Evolutionary conservation across 2,329 filamentous ascomycete genomes (phyloP).

Genomic region (Helminthosporium solani): DNA sequence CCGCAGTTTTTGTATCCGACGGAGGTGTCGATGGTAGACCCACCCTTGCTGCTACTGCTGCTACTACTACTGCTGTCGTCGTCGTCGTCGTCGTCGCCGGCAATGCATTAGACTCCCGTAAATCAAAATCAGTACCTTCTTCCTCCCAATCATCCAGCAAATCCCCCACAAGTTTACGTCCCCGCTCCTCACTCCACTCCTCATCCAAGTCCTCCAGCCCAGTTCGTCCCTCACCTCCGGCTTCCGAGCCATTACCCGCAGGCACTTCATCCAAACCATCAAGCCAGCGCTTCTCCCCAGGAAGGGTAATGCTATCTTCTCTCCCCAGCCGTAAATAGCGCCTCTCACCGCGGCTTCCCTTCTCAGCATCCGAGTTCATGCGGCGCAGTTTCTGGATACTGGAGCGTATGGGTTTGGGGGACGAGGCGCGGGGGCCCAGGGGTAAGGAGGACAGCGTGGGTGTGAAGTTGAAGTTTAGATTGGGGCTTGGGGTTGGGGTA

Average conservation of each 20-base stretch:
- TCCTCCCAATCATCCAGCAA: slow-evolving; percentile 26
- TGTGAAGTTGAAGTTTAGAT: slow-evolving; percentile 24
- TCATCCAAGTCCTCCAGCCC: slow-evolving; percentile 11
- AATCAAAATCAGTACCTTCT: slow-evolving; percentile 20
- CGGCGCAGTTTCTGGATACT: slow-evolving; percentile 44
- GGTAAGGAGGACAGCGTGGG: slow-evolving; percentile 22
- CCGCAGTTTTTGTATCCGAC: neutral
- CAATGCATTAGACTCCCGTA: too few relatives aligned
- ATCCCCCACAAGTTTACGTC: slow-evolving; percentile 20
- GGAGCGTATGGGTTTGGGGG: slow-evolving; percentile 41
- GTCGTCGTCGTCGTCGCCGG: neutral
- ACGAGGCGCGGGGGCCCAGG: slow-evolving; percentile 35
- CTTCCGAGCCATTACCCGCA: neutral
- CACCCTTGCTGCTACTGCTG: neutral
- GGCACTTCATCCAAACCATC: slow-evolving; percentile 21
- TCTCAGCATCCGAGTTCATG: slow-evolving; percentile 46
- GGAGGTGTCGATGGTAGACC: slow-evolving; percentile 5
- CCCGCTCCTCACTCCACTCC: slow-evolving; percentile 21
- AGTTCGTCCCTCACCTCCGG: neutral
- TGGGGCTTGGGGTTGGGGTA: slow-evolving; percentile 1
- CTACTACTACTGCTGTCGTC: neutral
- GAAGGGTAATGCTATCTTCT: slow-evolving; percentile 33
- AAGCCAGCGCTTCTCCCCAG: slow-evolving; percentile 34
- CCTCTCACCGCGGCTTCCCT: slow-evolving; percentile 28
- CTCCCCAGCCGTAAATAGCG: slow-evolving; percentile 45